Evolutionary conservation across 2,329 filamentous ascomycete species (phyloP), one percentile per base, ranked within the genome.

Genomic region (Anthostomella pinea): DNA sequence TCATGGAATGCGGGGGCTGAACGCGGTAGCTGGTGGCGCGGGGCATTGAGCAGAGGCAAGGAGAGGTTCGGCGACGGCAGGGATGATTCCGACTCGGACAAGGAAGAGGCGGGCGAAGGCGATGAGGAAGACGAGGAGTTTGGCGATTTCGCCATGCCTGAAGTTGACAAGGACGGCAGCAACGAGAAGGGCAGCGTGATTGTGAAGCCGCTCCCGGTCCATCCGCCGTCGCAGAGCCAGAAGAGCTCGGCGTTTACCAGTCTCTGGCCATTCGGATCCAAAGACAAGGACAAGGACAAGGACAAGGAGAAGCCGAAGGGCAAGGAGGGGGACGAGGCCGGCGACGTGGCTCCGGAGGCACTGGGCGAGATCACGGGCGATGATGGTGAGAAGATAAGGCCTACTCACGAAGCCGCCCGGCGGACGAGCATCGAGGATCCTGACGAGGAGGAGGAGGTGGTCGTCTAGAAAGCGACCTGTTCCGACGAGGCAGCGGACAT

Each of bases 81-180:
- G 35, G 70, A 66, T 28, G 67, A 66, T 21, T 65, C 64, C 2
- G 69, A 70, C 41, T 70, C 66, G 24, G 72, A 71, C 26, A 54
- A 55, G 30, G 57, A 58, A n/a, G 56, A 37, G 4, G 40, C 40
- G 14, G 43, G 36, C 13, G 45, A 39, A 11, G 48, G 45, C 9
- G 56, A 54, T 1, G 56, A 58, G 8, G 58, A 58, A 52, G 69
- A 54, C 21, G 75, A 84, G 45, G 80, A 82, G 51, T 77, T 85
- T 63, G 81, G 80, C 10, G 82, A 85, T 39, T 84, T 84, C 49
- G 79, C 78, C 46, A 78, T 84, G 65, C 75, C 79, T 8, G 79
- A 81, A 55, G 65, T 72, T 33, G 65, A 63, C 21, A 55, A 55
- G 31, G 51, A 56, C n/a, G 48, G 40, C n/a, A 25, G 46, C 39